These are phyloP conservation scores for Carallia pectinifolia DNA, from an alignment of 345 rosid genomes.

Conservation along the genomic window DNA sequence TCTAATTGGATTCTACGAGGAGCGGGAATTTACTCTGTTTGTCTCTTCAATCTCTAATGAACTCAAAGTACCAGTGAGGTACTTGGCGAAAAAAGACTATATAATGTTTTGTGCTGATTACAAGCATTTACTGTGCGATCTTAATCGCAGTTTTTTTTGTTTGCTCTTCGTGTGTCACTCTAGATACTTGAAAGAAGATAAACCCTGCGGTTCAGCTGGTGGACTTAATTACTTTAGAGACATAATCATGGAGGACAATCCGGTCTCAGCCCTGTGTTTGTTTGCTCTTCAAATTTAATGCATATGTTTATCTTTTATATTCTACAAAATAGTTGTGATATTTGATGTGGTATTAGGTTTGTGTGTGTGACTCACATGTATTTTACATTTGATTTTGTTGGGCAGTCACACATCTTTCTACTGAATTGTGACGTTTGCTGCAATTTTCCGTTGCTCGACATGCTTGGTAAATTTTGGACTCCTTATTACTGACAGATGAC, in stretches of 20 bases:
- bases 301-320: background rate
- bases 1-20: conserved; percentile 78
- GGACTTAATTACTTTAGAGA: conserved; percentile 71
- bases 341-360: background rate
- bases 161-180: background rate
- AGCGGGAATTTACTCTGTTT: conserved; percentile 71
- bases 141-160: conserved; percentile 6
- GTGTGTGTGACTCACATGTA: background rate
- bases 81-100: conserved; percentile 13
- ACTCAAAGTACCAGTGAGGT: conserved; percentile 80
- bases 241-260: conserved; percentile 72
- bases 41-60: conserved; percentile 78
- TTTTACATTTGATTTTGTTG: conserved; percentile 11
- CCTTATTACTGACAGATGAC: background rate
- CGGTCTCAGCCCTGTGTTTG: conserved; percentile 36
- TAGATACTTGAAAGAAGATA: conserved; percentile 84
- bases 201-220: conserved; percentile 87
- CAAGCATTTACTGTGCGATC: background rate
- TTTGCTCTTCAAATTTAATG: conserved; percentile 11
- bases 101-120: background rate
- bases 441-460: conserved; percentile 66
- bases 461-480: conserved; percentile 55
- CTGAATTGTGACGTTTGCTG: conserved; percentile 88
- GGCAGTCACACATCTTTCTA: conserved; percentile 70
- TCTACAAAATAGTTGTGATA: conserved; percentile 6